These are phyloP conservation scores for Rhizophagus clarus DNA, from an alignment of 192 early-diverging fungal genomes.

Conservation along the genomic window DNA sequence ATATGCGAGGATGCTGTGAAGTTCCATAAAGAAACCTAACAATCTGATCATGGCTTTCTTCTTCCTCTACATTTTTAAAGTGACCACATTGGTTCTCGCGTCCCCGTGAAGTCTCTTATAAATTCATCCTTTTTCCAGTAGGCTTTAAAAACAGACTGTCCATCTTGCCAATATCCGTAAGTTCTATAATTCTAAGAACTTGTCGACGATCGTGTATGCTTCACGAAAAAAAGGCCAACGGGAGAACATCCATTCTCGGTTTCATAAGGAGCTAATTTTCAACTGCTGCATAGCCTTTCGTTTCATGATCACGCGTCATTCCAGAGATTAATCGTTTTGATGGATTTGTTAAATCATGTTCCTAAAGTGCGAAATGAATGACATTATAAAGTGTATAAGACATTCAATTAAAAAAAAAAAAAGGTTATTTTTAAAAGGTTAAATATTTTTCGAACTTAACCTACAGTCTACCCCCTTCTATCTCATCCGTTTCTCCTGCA, in stretches of 20 bases:
- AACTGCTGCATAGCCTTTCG: neutral
- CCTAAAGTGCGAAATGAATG: neutral
- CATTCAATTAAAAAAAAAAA: neutral
- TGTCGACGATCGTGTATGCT: neutral
- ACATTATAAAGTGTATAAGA: neutral
- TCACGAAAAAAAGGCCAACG: neutral
- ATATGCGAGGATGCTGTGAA: slow-evolving; percentile 39
- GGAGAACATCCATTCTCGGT: neutral
- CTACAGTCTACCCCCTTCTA: neutral
- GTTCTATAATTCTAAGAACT: neutral
- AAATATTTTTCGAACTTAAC: slow-evolving; percentile 7
- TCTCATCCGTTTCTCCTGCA: neutral
- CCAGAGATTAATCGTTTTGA: neutral
- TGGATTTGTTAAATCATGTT: neutral
- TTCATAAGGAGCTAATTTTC: neutral
- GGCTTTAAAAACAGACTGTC: slow-evolving; percentile 6
- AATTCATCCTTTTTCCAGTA: neutral
- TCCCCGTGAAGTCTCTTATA: neutral
- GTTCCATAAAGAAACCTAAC: slow-evolving; percentile 34
- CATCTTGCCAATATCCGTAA: neutral
- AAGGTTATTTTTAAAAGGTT: no score
- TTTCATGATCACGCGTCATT: neutral
- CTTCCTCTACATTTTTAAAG: slow-evolving; percentile 35
- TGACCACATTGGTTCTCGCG: neutral
- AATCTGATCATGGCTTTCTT: slow-evolving; percentile 3